Percentiles rank a stretch among this genome's conserved stretches.
These are phyloP conservation scores for Neofusicoccum sp. DNA, from an alignment of 2,329 filamentous ascomycete species.

Conservation along the genomic window DNA sequence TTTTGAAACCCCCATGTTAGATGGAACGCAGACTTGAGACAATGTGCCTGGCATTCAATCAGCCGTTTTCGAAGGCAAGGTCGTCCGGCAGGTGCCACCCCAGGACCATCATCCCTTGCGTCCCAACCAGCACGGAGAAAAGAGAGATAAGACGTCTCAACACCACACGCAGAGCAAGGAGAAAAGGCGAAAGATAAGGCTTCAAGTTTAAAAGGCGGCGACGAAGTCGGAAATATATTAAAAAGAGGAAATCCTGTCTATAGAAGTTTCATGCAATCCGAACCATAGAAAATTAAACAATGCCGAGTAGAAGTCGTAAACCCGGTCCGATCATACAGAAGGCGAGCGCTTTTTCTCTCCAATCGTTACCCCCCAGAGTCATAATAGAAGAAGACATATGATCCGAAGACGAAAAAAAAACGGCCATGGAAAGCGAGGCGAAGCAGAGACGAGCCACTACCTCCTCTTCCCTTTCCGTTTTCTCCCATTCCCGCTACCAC, in stretches of 20 bases:
- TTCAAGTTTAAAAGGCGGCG: too few species aligned
- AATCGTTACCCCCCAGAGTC: neutral
- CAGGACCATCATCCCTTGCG: neutral
- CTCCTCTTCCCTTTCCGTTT: constrained; percentile 5
- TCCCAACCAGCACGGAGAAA: neutral
- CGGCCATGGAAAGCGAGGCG: too few species aligned
- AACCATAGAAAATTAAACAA: neutral
- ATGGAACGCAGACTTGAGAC: too few species aligned
- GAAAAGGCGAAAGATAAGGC: neutral
- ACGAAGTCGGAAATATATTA: neutral
- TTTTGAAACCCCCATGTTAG: too few species aligned
- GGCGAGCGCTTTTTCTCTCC: neutral
- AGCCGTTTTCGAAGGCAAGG: too few species aligned
- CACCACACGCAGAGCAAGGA: too few species aligned
- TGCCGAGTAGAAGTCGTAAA: neutral
- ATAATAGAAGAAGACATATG: neutral
- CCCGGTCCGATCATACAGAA: neutral
- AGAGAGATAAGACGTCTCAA: neutral
- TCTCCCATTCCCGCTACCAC: constrained; percentile 2
- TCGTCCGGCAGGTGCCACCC: too few species aligned
- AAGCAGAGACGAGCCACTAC: neutral
- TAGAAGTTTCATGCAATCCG: neutral
- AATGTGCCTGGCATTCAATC: too few species aligned
- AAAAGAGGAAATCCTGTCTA: neutral
- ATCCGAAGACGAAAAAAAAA: neutral